These are phyloP conservation scores for Fusarium sacchari DNA, from an alignment of 2,329 filamentous ascomycete genomes.

Conservation along the genomic window DNA sequence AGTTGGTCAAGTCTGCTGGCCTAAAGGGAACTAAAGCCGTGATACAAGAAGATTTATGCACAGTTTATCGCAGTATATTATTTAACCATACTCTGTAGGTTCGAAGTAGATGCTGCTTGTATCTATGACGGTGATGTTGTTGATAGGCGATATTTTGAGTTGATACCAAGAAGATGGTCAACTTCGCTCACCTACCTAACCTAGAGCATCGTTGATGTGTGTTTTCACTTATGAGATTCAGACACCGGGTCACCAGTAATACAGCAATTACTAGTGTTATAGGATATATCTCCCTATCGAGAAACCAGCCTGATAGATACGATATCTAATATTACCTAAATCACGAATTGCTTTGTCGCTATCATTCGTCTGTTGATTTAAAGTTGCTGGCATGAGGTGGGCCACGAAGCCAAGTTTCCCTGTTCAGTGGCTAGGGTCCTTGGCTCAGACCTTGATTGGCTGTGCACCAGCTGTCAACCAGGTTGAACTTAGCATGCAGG, in stretches of 20 bases:
- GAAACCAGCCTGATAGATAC: background rate
- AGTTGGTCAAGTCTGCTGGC: background rate
- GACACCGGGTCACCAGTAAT: too few relatives aligned
- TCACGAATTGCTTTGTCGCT: background rate
- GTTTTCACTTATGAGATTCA: background rate
- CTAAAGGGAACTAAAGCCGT: too few relatives aligned
- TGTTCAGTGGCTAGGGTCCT: background rate
- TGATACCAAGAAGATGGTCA: background rate
- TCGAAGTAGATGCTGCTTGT: too few relatives aligned
- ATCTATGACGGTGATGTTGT: background rate
- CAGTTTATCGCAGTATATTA: background rate
- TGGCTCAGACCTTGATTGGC: background rate
- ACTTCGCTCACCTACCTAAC: background rate
- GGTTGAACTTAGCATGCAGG: background rate
- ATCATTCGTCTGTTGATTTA: background rate
- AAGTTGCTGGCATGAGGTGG: constrained; percentile 4
- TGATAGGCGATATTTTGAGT: background rate
- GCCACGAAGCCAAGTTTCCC: background rate
- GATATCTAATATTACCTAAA: background rate
- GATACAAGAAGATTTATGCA: too few relatives aligned
- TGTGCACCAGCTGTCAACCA: background rate
- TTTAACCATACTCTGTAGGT: accelerated
- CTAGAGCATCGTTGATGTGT: background rate
- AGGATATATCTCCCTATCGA: too few relatives aligned
- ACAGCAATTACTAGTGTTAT: too few relatives aligned